phyloP scores from a whole-genome alignment of 805 yeast genomes.

The Yarrowia sp. region DNA sequence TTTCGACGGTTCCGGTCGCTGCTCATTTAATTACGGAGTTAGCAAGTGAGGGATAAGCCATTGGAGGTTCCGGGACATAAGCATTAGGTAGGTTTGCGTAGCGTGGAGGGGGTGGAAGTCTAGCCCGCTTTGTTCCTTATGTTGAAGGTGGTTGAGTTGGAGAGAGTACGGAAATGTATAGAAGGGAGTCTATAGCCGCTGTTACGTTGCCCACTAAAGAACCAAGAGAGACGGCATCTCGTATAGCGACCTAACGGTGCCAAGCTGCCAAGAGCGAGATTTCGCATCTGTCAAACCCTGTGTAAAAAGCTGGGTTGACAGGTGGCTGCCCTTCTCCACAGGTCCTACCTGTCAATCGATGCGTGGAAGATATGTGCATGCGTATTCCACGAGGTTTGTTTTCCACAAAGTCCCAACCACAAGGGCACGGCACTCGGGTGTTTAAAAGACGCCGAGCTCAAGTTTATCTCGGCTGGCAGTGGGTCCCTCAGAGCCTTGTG shows the following conservation, averaged over 20 bases:
- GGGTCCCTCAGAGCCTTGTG: not conserved
- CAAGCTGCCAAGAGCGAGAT: too few relatives aligned
- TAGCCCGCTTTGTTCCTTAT: not conserved
- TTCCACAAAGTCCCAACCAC: not conserved
- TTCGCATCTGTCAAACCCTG: too few relatives aligned
- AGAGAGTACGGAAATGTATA: too few relatives aligned
- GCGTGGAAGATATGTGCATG: not conserved
- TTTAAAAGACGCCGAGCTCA: not conserved
- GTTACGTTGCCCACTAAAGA: too few relatives aligned
- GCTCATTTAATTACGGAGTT: not conserved
- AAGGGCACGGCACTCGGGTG: not conserved
- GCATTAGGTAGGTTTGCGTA: slow-evolving; percentile 12
- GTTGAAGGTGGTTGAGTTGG: too few relatives aligned
- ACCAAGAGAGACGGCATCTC: too few relatives aligned
- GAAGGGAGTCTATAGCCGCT: too few relatives aligned
- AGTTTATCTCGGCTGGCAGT: not conserved
- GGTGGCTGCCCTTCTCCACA: too few relatives aligned
- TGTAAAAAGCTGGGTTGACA: too few relatives aligned
- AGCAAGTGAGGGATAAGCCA: slow-evolving; percentile 1
- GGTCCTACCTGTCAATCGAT: not conserved
- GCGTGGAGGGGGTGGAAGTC: slow-evolving; percentile 14
- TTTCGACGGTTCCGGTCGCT: too few relatives aligned
- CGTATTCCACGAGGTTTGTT: not conserved
- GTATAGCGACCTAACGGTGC: too few relatives aligned
- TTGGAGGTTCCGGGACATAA: slow-evolving; percentile 12